phyloP scores from a whole-genome alignment of 2,329 filamentous ascomycete species.

The Cladobotryum mycophilum region DNA sequence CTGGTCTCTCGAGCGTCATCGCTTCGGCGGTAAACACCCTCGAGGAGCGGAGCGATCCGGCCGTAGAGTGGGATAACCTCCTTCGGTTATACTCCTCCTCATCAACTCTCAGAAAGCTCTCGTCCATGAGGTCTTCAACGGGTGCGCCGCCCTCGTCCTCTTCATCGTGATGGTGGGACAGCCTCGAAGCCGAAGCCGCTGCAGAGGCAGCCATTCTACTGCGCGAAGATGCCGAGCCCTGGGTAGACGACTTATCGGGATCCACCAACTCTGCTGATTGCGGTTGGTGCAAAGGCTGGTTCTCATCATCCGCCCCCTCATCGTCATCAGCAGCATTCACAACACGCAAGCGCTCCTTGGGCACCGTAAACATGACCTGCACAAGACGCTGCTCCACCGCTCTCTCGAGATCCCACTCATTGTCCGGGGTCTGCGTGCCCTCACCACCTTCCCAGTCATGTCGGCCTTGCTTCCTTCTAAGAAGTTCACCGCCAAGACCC shows the following conservation, averaged over 20 bases:
- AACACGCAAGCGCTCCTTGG: constrained; percentile 77
- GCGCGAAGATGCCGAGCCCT: constrained; percentile 1
- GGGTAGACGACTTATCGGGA: constrained; percentile 17
- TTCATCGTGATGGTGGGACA: constrained; percentile 5
- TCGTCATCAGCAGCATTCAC: constrained; percentile 67
- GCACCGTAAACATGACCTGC: constrained; percentile 89
- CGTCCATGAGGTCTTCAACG: constrained; percentile 2
- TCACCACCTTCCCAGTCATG: constrained; percentile 44
- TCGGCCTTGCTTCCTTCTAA: constrained; percentile 50
- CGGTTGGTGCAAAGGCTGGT: constrained; percentile 18
- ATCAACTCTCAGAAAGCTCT: constrained; percentile 12
- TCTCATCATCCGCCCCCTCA: constrained; percentile 24
- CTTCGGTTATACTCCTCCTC: constrained; percentile 12
- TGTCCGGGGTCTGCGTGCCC: constrained; percentile 37
- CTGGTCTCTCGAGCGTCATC: constrained; percentile 36
- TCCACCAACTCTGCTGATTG: constrained; percentile 37
- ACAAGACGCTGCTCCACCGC: constrained; percentile 66
- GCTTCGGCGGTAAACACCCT: constrained; percentile 41
- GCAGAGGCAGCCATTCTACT: neutral
- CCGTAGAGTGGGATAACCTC: constrained; percentile 22
- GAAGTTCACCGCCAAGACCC: constrained; percentile 41
- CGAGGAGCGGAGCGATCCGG: constrained; percentile 25
- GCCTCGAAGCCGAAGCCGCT: neutral
- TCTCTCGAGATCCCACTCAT: constrained; percentile 72
- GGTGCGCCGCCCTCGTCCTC: constrained; percentile 9